Evolutionary conservation across 1,284 basidiomycete species (phyloP).

Genomic region (Ganoderma resinaceum): DNA sequence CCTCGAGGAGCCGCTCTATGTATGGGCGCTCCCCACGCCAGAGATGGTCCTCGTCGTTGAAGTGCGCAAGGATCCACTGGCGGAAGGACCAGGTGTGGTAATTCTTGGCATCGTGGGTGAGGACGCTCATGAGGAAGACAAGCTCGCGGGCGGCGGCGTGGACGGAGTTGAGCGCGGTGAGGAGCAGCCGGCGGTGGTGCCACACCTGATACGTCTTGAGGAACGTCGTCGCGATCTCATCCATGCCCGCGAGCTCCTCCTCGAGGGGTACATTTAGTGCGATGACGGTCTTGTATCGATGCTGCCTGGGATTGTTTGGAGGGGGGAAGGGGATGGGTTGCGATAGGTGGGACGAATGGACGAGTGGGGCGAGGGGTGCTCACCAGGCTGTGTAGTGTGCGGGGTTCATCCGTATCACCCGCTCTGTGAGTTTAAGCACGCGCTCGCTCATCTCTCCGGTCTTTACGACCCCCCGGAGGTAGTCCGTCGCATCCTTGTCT

Average conservation of each 20-base stretch:
- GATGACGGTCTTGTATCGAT: conserved; percentile 86
- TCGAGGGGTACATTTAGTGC: conserved; percentile 72
- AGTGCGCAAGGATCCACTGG: conserved; percentile 90
- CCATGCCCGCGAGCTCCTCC: conserved; percentile 82
- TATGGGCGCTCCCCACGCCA: conserved; percentile 86
- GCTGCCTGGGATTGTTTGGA: conserved; percentile 74
- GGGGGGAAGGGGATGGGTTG: too few species aligned
- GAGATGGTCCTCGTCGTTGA: conserved; percentile 65
- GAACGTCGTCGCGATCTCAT: conserved; percentile 80
- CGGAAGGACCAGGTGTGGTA: conserved; percentile 97
- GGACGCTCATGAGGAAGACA: conserved; percentile 75
- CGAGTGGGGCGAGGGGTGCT: conserved; percentile 25
- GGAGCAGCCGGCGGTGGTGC: conserved; percentile 92
- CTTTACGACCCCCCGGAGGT: conserved; percentile 86
- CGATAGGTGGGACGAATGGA: too few species aligned
- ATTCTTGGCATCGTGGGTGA: conserved; percentile 87
- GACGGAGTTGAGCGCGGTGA: conserved; percentile 55
- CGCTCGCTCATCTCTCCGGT: conserved; percentile 79
- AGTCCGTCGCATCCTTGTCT: conserved; percentile 94
- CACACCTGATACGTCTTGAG: conserved; percentile 97
- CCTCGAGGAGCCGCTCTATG: conserved; percentile 75
- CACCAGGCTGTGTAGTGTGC: conserved; percentile 96
- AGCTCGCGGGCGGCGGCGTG: conserved; percentile 66
- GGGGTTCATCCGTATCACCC: conserved; percentile 87
- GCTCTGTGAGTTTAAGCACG: conserved; percentile 86